phyloP scores from a whole-genome alignment of 441 rosid species.

The Jatropha podagrica region DNA sequence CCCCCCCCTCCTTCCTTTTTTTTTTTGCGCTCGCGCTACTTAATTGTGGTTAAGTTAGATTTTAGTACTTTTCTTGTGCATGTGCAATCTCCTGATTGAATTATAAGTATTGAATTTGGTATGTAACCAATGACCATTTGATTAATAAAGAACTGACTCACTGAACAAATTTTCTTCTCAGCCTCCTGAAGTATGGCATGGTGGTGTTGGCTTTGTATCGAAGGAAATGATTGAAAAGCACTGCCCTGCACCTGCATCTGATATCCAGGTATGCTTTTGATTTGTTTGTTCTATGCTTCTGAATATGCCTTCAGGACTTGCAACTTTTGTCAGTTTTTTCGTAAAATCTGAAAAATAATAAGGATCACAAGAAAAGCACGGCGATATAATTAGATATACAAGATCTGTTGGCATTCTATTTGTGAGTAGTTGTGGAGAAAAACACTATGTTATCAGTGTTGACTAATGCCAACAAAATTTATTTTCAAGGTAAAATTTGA shows the following conservation, averaged over 20 bases:
- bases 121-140: background rate
- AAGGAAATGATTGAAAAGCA: slow-evolving; percentile 62
- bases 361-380: no score
- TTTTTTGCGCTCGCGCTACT: background rate
- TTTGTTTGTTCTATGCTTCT: background rate
- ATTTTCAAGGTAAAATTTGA: no score
- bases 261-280: slow-evolving; percentile 40
- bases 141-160: background rate
- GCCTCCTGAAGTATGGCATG: slow-evolving; percentile 68
- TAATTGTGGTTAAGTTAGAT: background rate
- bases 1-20: no score
- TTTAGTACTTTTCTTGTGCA: background rate
- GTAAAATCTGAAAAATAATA: background rate
- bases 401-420: no score
- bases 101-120: background rate
- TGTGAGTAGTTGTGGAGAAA: no score
- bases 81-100: background rate
- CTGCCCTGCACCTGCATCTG: slow-evolving; percentile 60
- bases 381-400: background rate
- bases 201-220: slow-evolving; percentile 63
- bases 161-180: slow-evolving; percentile 9
- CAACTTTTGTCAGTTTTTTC: background rate
- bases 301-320: background rate
- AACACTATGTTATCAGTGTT: no score
- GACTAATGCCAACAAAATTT: no score